Base-by-base conservation (phyloP, 2,329 filamentous ascomycete species). In the Fusarium sp. region DNA sequence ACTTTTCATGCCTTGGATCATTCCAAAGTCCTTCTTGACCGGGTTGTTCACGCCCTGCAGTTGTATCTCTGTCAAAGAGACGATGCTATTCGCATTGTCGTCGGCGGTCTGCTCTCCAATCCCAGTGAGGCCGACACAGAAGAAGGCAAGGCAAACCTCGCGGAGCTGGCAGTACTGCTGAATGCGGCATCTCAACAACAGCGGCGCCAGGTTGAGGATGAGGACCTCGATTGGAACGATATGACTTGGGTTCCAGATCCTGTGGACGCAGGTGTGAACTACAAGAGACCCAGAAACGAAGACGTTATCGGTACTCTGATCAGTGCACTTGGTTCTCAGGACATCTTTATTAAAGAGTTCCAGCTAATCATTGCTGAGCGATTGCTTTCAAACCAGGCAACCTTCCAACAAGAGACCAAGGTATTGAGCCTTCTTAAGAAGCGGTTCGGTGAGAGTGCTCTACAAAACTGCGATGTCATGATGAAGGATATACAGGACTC, bases 391-490 rank as follows among this genome's bases (percentile, higher is more conserved):
- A 88, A 88, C 48, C 90, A 91, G 65, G 84, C 87, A 20, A 85
- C 88, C 25, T 97, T 94, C 72, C 87, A 92, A 63, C 93, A 93
- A 78, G 96, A 92, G 79, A 88, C 93, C 56, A 91, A 92, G 58
- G 92, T 98, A 7, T 86, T 98, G 8, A 90, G 95, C 60, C 86
- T 98, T 12, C 86, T 99, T 63, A 98, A 98, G 82, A 87, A 93
- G 66, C 90, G 94, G 11, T 94, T 98, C 59, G 95, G 95, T 25
- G 93, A 98, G 71, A 86, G 88, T 28, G 90, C 93, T 18, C 83
- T 99, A 47, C 96, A 98, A 78, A 92, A 93, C 50, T 98, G 94
- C 79, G 95, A 99, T 77, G 96, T 99, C 74, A 99, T 99, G 96
- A 88, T 99, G 60, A 93, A 92, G 69, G 96, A 99, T 78, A 92